These are phyloP conservation scores for Thalassiosira hispida DNA, from an alignment of 352 stramenopile genomes.

Conservation along the genomic window DNA sequence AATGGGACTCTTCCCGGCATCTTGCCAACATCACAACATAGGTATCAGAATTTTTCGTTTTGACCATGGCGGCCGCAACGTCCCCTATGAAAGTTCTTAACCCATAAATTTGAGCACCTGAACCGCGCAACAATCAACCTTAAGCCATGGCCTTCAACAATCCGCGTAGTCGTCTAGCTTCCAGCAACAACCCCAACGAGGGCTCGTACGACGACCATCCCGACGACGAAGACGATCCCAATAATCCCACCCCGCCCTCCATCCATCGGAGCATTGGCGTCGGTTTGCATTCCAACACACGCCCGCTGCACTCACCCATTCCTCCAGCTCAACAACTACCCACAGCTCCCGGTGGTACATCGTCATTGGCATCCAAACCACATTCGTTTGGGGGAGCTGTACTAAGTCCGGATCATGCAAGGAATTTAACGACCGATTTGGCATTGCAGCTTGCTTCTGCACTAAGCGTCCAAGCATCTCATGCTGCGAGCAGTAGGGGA, in stretches of 20 bases:
- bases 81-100: background rate
- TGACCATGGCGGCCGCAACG: background rate
- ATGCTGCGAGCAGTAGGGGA: conserved; percentile 25
- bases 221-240: conserved; percentile 19
- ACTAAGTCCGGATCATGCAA: conserved; percentile 74
- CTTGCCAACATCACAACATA: no score
- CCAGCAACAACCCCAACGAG: conserved; percentile 25
- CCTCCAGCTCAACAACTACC: conserved; percentile 1
- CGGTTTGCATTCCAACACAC: conserved; percentile 1
- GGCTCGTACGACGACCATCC: conserved; percentile 9
- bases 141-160: background rate
- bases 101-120: background rate
- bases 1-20: no score
- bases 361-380: conserved; percentile 69
- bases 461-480: conserved; percentile 50
- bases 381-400: conserved; percentile 78
- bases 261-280: background rate
- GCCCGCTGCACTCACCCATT: conserved; percentile 8
- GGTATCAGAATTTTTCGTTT: no score
- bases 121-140: background rate
- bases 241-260: background rate
- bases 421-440: conserved; percentile 58
- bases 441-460: conserved; percentile 68
- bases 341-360: conserved; percentile 13
- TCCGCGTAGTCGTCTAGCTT: background rate